phyloP scores from a whole-genome alignment of 2,329 filamentous ascomycete species.

The Catunica adiposa region DNA sequence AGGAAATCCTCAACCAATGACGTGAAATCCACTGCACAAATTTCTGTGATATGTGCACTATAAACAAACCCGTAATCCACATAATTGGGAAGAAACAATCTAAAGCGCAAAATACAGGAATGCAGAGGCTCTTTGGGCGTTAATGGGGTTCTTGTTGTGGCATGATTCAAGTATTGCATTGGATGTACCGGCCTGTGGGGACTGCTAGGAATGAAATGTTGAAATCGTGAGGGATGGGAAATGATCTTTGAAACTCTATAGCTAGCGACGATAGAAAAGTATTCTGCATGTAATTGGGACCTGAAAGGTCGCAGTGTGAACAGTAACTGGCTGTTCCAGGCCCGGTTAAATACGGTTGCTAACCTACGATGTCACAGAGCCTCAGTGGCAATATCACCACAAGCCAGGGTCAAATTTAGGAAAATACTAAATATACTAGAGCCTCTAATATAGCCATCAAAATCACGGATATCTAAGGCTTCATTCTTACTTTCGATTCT shows the following conservation, averaged over 20 bases:
- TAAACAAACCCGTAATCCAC: no score
- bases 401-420: neutral
- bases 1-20: no score
- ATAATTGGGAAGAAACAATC: neutral
- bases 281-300: no score
- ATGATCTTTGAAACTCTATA: neutral
- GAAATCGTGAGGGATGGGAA: neutral
- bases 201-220: neutral
- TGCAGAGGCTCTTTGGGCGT: neutral
- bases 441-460: neutral
- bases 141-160: neutral
- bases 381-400: neutral
- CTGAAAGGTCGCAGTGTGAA: no score
- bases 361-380: neutral
- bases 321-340: neutral
- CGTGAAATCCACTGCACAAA: no score
- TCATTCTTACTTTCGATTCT: neutral
- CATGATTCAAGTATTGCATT: neutral
- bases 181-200: neutral
- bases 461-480: neutral
- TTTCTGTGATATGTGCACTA: no score
- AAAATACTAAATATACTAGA: neutral
- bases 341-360: neutral
- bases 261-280: no score
- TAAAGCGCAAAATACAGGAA: no score